Evolutionary conservation across 441 rosid species (phyloP).

Genomic region (Omphalea diandra): DNA sequence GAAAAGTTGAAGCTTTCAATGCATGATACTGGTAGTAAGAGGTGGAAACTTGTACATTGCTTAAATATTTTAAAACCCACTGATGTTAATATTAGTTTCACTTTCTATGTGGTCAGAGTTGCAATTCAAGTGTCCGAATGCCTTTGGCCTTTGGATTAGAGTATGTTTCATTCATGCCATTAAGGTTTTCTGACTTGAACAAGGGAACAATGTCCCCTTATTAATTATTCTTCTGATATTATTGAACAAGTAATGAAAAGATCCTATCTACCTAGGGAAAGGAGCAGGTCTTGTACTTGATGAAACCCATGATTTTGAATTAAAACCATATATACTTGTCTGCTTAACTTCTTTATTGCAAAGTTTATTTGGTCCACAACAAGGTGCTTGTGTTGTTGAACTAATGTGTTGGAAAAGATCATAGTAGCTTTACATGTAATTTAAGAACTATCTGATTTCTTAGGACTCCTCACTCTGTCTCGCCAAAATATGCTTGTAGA

Average conservation of each 20-base stretch:
- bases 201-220: background rate
- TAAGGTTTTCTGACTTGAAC: background rate
- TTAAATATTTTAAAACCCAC: background rate
- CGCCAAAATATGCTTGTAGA: too few species aligned
- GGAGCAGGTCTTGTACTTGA: background rate
- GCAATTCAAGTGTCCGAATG: background rate
- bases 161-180: background rate
- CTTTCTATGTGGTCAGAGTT: background rate
- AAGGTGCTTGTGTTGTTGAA: too few species aligned
- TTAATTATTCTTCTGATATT: background rate
- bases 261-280: background rate
- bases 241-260: background rate
- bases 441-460: background rate
- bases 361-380: too few species aligned
- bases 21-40: background rate
- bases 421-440: background rate
- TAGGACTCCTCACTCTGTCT: too few species aligned
- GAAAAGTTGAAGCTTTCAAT: background rate
- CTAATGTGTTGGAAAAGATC: too few species aligned
- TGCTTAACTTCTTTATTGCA: background rate
- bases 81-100: background rate
- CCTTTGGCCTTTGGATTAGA: background rate
- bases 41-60: background rate
- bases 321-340: background rate
- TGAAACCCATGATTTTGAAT: background rate